Conservation (phyloP, 2,329 filamentous ascomycete species). For the Hymenoscyphus albidus region DNA sequence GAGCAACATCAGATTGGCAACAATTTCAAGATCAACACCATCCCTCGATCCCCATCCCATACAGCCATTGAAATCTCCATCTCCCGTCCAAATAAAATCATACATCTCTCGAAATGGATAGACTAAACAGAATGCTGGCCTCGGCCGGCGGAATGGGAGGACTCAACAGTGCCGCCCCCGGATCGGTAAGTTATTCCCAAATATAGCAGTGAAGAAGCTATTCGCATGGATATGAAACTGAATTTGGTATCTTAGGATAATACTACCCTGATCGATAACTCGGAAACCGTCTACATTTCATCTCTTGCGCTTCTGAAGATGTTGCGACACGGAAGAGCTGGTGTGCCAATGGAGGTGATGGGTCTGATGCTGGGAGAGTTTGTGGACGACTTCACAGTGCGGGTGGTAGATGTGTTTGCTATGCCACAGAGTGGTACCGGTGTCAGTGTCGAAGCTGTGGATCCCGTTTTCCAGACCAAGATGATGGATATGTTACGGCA, state of each 20-base stretch:
- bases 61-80: constrained; percentile 2
- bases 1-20: constrained; percentile 16
- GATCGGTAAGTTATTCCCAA: constrained; percentile 48
- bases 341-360: constrained; percentile 99
- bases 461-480: constrained; percentile 98
- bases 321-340: constrained; percentile 93
- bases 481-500: constrained; percentile 99
- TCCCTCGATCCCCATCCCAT: neutral
- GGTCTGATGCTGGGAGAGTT: constrained; percentile 98
- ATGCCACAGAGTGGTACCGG: constrained; percentile 99
- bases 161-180: constrained; percentile 53
- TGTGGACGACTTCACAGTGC: constrained; percentile 97
- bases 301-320: constrained; percentile 97
- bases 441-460: constrained; percentile 96
- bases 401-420: constrained; percentile 97
- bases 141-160: constrained; percentile 65
- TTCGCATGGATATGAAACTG: constrained; percentile 13
- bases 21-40: constrained; percentile 12
- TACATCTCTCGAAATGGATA: constrained; percentile 62
- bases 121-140: constrained; percentile 83
- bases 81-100: constrained; percentile 5
- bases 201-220: neutral
- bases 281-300: constrained; percentile 98
- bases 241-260: constrained; percentile 62
- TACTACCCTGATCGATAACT: constrained; percentile 91